phyloP scores from a whole-genome alignment of 208 protist genomes.

The Borovskyia barvae region DNA sequence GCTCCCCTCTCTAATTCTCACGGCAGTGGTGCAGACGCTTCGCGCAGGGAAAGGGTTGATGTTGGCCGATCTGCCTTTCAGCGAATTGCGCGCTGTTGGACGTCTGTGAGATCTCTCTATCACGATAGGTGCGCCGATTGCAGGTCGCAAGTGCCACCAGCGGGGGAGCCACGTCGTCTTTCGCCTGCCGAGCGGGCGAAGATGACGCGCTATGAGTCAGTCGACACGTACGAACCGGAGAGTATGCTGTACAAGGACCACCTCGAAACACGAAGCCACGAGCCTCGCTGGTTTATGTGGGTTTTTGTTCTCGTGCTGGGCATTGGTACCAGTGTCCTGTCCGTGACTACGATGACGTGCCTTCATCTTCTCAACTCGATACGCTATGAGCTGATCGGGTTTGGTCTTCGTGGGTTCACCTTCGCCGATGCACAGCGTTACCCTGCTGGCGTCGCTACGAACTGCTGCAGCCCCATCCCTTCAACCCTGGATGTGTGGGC shows the following conservation, averaged over 20 bases:
- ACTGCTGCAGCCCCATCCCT: background rate
- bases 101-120: too few species aligned
- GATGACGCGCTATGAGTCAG: slow-evolving; percentile 58
- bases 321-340: slow-evolving; percentile 33
- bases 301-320: slow-evolving; percentile 48
- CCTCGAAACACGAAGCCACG: slow-evolving; percentile 46
- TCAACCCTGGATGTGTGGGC: slow-evolving; percentile 23
- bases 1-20: too few species aligned
- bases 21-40: too few species aligned
- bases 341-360: slow-evolving; percentile 27
- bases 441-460: background rate
- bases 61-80: too few species aligned
- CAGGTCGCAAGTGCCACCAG: slow-evolving; percentile 18
- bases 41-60: too few species aligned
- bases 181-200: slow-evolving; percentile 24
- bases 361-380: slow-evolving; percentile 47
- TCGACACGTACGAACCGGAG: slow-evolving; percentile 48
- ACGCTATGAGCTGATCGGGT: slow-evolving; percentile 46
- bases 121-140: slow-evolving; percentile 3
- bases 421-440: slow-evolving; percentile 28
- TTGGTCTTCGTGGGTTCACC: slow-evolving; percentile 36
- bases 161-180: slow-evolving; percentile 26
- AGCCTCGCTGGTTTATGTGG: slow-evolving; percentile 71
- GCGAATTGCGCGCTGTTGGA: too few species aligned
- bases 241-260: slow-evolving; percentile 62